Base-by-base conservation (phyloP, 1,284 basidiomycete species). In the Cryptococcus sp. region DNA sequence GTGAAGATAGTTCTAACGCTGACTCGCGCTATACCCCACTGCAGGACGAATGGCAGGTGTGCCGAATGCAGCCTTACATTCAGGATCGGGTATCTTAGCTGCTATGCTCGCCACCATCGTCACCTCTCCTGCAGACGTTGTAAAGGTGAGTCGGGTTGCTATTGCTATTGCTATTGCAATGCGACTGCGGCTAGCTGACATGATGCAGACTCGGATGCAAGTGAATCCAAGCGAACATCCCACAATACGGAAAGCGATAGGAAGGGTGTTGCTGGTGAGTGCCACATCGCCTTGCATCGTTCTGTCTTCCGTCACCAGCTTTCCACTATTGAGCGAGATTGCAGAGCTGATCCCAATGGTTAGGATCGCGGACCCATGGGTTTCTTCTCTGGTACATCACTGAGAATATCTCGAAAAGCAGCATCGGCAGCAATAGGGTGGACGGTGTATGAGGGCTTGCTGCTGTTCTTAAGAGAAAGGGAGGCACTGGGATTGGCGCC, bases 361-460 rank as follows among this genome's bases (percentile, higher is more conserved):
- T 66, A 91, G 89, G 87, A 90, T 82, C 85, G 89, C 11, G 90
- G 91, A 0, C 20, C 86, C 1, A 55, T 68, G 4, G 91, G 92
- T 0, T 93, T 93, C 76, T 92, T 95, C 70, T 89, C 91, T 59
- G 93, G 93, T 1, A 85, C 86, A 20, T 87, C 87, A 1, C 80
- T 97, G 43, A 84, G 93, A 11, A 84, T 95, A 68, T 86, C 88
- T 5, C 83, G 93, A 48, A 97, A 96, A 75, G 86, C 94, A 1
- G 80, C 91, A n/a, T 91, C 89, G 68, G 92, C 90, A 22, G 89
- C 87, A 0, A 92, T 97, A 60, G 91, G 87, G 0, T 97, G 93
- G 93, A 89, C 87, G 0, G 89, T 93, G 1, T 96, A 94, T 68
- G 93, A 95, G 76, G 89, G 86, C 34, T 75, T 91, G 44, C 79